Conservation (phyloP, 2,329 filamentous ascomycete genomes). For the Xylaria polymorpha region DNA sequence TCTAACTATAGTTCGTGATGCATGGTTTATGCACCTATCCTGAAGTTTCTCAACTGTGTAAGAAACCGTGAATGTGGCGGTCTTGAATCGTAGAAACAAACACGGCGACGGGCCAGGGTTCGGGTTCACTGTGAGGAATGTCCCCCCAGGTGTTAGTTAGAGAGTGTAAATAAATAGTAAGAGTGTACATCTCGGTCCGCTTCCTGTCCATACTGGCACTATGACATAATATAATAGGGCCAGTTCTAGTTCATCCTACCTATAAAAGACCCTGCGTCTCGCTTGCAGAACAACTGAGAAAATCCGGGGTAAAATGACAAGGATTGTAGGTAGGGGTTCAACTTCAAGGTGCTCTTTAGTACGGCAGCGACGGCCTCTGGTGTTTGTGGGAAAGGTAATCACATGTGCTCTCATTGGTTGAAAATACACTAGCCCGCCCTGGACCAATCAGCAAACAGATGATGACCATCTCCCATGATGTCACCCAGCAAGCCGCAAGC, state of each 20-base stretch:
- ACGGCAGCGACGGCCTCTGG: neutral
- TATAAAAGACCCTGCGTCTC: neutral
- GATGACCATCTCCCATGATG: slow-evolving; percentile 37
- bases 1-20: no score
- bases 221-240: neutral
- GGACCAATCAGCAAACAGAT: slow-evolving; percentile 31
- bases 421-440: neutral
- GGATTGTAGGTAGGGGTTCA: neutral
- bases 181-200: neutral
- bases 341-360: no score
- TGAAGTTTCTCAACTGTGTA: neutral
- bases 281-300: neutral
- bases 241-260: neutral
- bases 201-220: neutral
- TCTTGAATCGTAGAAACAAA: neutral
- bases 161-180: no score
- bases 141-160: no score
- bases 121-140: neutral
- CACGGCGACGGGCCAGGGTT: neutral
- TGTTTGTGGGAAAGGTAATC: slow-evolving; percentile 31
- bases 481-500: slow-evolving; percentile 20
- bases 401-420: slow-evolving; percentile 34
- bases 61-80: neutral
- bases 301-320: slow-evolving; percentile 25
- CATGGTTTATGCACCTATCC: neutral